Percentiles rank a stretch among this genome's conserved stretches.
These are phyloP conservation scores for Talaromyces sp. DNA, from an alignment of 2,329 filamentous ascomycete species.

Conservation along the genomic window DNA sequence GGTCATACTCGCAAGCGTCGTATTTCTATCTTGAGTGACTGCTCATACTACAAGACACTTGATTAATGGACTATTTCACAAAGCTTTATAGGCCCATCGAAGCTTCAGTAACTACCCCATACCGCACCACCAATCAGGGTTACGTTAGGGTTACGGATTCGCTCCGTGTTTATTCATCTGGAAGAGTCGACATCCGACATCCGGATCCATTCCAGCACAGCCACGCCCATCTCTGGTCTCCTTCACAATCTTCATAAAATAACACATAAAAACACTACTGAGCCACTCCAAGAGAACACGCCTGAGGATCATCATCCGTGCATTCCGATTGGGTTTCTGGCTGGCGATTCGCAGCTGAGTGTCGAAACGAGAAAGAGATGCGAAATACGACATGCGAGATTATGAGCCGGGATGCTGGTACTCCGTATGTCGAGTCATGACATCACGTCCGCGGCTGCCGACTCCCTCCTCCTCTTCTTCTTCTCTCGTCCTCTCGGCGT, in stretches of 20 bases:
- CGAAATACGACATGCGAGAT: not conserved
- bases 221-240: not conserved
- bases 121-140: not conserved
- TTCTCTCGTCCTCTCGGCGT: not conserved
- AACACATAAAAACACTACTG: not conserved
- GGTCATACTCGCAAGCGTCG: not conserved
- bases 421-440: not conserved
- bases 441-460: not conserved
- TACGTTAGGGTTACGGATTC: not conserved
- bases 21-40: not conserved
- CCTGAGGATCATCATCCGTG: not conserved
- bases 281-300: not conserved
- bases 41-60: not conserved
- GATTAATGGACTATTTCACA: conserved; percentile 1
- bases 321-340: not conserved
- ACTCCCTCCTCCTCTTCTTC: not conserved
- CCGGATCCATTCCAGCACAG: not conserved
- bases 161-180: not conserved
- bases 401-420: not conserved
- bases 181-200: not conserved
- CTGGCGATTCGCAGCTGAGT: not conserved
- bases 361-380: not conserved
- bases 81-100: too few species aligned
- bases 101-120: too few species aligned
- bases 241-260: not conserved